phyloP scores from a whole-genome alignment of 495 filamentous ascomycete species.

The Aspergillus sclerotiicarbonarius region DNA sequence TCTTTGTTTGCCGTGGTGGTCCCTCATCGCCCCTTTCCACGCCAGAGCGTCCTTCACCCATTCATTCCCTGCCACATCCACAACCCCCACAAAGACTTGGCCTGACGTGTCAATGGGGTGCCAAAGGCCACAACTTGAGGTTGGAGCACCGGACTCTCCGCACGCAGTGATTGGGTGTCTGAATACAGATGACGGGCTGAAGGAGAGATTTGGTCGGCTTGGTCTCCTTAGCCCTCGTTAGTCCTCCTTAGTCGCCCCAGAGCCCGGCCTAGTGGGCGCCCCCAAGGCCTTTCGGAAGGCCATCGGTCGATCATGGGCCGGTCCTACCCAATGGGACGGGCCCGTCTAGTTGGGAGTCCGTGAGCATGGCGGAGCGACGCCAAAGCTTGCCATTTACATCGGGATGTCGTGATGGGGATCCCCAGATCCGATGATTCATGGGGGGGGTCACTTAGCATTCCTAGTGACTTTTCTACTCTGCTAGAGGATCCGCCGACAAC shows the following conservation, averaged over 20 bases:
- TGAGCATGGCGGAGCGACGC: background rate
- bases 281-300: background rate
- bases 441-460: background rate
- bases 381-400: slow-evolving; percentile 1
- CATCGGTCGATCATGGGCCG: slow-evolving; percentile 5
- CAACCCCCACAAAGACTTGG: background rate
- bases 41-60: background rate
- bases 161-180: background rate
- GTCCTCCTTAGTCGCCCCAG: background rate
- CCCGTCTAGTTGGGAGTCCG: slow-evolving; percentile 1
- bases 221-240: background rate
- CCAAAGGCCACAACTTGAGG: background rate
- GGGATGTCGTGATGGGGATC: slow-evolving; percentile 9
- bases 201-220: background rate
- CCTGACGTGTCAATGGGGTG: slow-evolving; percentile 1
- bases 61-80: slow-evolving; percentile 1
- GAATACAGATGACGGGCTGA: slow-evolving; percentile 4
- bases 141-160: background rate
- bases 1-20: background rate
- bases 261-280: background rate
- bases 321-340: background rate
- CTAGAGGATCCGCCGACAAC: background rate
- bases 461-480: background rate
- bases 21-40: background rate
- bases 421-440: slow-evolving; percentile 2